Conservation (phyloP, 768 basidiomycete species). For the Dentipellis sp. region DNA sequence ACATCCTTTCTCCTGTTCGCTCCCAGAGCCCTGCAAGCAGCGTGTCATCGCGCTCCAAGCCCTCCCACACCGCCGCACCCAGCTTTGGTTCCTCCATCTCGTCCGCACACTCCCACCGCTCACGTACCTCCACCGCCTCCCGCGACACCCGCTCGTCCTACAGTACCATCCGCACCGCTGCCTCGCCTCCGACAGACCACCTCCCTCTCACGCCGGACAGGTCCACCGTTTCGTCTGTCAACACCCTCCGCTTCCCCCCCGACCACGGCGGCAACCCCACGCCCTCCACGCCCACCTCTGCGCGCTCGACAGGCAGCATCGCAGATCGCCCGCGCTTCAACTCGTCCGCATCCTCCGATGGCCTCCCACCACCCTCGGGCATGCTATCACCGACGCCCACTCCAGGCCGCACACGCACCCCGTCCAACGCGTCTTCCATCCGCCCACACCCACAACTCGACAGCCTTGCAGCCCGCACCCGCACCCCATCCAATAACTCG, state of each 20-base stretch:
- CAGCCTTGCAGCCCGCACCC: no score
- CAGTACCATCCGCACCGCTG: background rate
- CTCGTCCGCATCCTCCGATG: background rate
- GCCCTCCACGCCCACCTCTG: slow-evolving; percentile 1
- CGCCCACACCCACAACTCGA: no score
- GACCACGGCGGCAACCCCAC: background rate
- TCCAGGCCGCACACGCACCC: no score
- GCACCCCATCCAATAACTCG: no score
- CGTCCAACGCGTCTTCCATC: no score
- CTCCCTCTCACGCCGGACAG: background rate
- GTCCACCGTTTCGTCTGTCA: background rate
- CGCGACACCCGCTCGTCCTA: background rate
- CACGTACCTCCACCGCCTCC: background rate
- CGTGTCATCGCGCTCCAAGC: no score
- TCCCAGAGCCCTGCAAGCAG: no score
- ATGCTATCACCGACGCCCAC: no score
- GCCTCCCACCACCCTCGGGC: no score
- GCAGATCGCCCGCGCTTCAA: background rate
- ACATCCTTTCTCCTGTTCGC: background rate
- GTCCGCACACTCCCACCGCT: no score
- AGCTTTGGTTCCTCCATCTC: no score
- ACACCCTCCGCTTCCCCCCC: background rate
- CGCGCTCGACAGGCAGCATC: background rate
- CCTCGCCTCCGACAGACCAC: background rate
- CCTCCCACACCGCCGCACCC: no score